These are phyloP conservation scores for Microcyclospora tardicrescens DNA, from an alignment of 2,329 filamentous ascomycete genomes.

Conservation along the genomic window DNA sequence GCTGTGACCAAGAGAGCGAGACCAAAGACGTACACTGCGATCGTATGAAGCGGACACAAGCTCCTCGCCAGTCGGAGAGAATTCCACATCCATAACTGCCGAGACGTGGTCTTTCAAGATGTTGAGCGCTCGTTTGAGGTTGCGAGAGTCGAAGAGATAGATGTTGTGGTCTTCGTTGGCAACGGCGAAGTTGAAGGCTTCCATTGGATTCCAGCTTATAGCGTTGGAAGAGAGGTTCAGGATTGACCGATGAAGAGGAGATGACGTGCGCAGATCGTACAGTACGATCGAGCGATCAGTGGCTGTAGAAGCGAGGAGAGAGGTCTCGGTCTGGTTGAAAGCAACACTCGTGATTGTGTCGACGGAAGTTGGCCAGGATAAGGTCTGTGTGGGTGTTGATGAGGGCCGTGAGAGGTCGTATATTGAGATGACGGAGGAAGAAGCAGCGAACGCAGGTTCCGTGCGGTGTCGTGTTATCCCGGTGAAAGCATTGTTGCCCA, in stretches of 20 bases:
- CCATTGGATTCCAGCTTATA: conserved; percentile 90
- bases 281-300: conserved; percentile 78
- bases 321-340: conserved; percentile 92
- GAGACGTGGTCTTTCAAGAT: conserved; percentile 80
- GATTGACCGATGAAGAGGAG: conserved; percentile 66
- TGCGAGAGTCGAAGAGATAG: conserved; percentile 89
- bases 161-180: conserved; percentile 92
- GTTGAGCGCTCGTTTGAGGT: conserved; percentile 75
- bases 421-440: conserved; percentile 67
- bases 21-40: conserved; percentile 77
- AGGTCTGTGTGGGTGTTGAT: conserved; percentile 61
- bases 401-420: conserved; percentile 78
- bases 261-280: conserved; percentile 81
- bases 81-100: conserved; percentile 94
- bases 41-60: conserved; percentile 84
- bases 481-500: conserved; percentile 72
- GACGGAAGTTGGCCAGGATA: conserved; percentile 75
- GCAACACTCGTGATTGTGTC: conserved; percentile 82
- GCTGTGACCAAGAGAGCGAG: conserved; percentile 65
- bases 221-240: conserved; percentile 74
- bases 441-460: conserved; percentile 62
- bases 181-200: conserved; percentile 86
- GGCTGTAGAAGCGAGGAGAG: conserved; percentile 71
- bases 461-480: conserved; percentile 71
- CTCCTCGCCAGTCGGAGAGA: conserved; percentile 86